Conservation (phyloP, 2,329 filamentous ascomycete genomes). For the Aureobasidium sp. region DNA sequence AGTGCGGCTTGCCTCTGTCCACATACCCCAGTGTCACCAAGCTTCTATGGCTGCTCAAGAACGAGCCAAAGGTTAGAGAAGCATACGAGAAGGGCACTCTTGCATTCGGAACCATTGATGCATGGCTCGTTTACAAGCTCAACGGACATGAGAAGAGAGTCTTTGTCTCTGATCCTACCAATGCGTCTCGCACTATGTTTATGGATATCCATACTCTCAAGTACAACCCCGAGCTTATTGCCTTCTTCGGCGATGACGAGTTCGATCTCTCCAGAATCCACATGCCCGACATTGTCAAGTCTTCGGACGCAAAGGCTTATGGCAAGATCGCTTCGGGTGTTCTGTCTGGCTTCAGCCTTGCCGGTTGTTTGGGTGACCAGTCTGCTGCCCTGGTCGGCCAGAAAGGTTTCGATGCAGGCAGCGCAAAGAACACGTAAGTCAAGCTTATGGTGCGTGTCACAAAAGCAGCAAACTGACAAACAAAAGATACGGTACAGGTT, state of each 20-base stretch:
- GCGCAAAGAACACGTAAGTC: slow-evolving; percentile 81
- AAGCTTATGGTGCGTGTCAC: not conserved
- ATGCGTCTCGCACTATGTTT: slow-evolving; percentile 89
- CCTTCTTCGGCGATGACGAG: slow-evolving; percentile 56
- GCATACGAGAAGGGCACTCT: slow-evolving; percentile 70
- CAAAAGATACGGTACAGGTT: slow-evolving; percentile 53
- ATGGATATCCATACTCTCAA: slow-evolving; percentile 76
- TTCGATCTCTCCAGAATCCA: slow-evolving; percentile 63
- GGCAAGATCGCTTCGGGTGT: slow-evolving; percentile 57
- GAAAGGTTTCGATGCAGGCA: slow-evolving; percentile 64
- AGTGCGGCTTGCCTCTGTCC: slow-evolving; percentile 75
- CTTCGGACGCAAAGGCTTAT: slow-evolving; percentile 64
- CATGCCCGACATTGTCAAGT: slow-evolving; percentile 76
- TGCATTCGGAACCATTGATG: slow-evolving; percentile 79
- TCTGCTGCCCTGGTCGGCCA: slow-evolving; percentile 71
- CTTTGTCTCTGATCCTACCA: slow-evolving; percentile 78
- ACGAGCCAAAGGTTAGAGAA: slow-evolving; percentile 58
- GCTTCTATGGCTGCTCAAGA: slow-evolving; percentile 70
- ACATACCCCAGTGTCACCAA: slow-evolving; percentile 86
- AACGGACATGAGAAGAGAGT: slow-evolving; percentile 64
- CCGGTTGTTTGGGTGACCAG: slow-evolving; percentile 81
- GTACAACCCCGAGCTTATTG: slow-evolving; percentile 68
- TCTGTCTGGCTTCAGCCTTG: slow-evolving; percentile 62
- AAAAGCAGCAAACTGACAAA: not conserved
- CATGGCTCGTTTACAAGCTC: slow-evolving; percentile 78